Percentiles rank a stretch among this genome's conserved stretches.
These are phyloP conservation scores for Solanum chacoense DNA, from an alignment of 305 asterid genomes.

Conservation along the genomic window DNA sequence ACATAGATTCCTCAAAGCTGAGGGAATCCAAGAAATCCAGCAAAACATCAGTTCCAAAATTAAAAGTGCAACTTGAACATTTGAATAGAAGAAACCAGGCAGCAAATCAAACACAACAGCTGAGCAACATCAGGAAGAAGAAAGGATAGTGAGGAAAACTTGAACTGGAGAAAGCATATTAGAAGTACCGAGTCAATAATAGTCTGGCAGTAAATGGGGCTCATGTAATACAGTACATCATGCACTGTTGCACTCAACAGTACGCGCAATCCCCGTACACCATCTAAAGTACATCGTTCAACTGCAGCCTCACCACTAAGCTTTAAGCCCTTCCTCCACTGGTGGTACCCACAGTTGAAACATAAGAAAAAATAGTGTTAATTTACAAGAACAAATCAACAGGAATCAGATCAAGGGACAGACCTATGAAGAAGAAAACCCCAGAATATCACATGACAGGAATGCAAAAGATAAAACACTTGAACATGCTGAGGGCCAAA, in stretches of 20 bases:
- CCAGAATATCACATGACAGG: not conserved
- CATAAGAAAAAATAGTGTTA: not conserved
- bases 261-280: constrained; percentile 86
- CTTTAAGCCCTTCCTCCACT: constrained; percentile 97
- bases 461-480: not conserved
- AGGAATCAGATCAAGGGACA: not conserved
- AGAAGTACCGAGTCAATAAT: constrained; percentile 79
- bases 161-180: constrained; percentile 6
- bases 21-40: not conserved
- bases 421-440: not conserved
- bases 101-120: not conserved
- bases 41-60: not conserved
- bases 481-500: not conserved
- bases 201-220: constrained; percentile 97
- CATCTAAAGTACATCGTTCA: constrained; percentile 80
- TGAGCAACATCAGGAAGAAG: not conserved
- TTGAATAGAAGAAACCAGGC: not conserved
- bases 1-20: not conserved
- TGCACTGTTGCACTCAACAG: constrained; percentile 97
- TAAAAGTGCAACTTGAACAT: not conserved
- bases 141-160: not conserved
- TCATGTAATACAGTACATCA: constrained; percentile 96
- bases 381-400: not conserved
- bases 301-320: constrained; percentile 94
- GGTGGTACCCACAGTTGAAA: constrained; percentile 6